Conservation (phyloP, 2,329 filamentous ascomycete genomes). For the Trichoderma hamatum region DNA sequence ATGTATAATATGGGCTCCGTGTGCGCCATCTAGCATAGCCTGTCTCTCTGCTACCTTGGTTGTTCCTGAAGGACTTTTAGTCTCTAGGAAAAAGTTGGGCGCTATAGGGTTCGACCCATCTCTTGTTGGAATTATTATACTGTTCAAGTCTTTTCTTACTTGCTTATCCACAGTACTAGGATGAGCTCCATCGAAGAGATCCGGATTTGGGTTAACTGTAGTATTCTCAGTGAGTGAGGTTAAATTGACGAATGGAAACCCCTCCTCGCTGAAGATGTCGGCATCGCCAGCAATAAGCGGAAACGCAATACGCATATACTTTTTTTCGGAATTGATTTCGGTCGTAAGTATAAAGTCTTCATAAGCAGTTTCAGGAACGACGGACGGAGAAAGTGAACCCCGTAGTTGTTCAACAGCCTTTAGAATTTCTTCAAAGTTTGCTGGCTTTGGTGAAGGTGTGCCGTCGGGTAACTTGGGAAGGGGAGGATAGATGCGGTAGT, state of each 20-base stretch:
- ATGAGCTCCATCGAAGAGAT: background rate
- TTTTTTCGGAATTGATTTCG: background rate
- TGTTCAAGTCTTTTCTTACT: background rate
- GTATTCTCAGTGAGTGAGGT: background rate
- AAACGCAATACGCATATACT: too few relatives aligned
- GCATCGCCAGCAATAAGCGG: constrained; percentile 11
- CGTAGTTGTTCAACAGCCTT: background rate
- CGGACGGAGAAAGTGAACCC: constrained; percentile 24
- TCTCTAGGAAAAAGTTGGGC: background rate
- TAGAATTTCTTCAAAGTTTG: constrained; percentile 12
- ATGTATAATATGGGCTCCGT: background rate
- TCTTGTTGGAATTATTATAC: background rate
- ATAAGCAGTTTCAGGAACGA: constrained; percentile 1
- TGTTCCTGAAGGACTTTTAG: background rate
- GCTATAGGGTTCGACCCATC: background rate
- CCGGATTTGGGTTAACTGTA: background rate
- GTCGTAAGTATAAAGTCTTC: constrained; percentile 8
- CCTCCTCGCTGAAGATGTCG: constrained; percentile 19
- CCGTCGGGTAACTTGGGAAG: constrained; percentile 11
- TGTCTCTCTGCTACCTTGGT: background rate
- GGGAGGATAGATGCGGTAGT: constrained; percentile 23
- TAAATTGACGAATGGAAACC: background rate
- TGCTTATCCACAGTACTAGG: background rate
- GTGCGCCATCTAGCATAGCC: background rate
- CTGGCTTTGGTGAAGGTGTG: constrained; percentile 8